Percentiles rank a stretch among this genome's conserved stretches.
These are phyloP conservation scores for Alternaria triticina DNA, from an alignment of 2,329 filamentous ascomycete genomes.

Conservation along the genomic window DNA sequence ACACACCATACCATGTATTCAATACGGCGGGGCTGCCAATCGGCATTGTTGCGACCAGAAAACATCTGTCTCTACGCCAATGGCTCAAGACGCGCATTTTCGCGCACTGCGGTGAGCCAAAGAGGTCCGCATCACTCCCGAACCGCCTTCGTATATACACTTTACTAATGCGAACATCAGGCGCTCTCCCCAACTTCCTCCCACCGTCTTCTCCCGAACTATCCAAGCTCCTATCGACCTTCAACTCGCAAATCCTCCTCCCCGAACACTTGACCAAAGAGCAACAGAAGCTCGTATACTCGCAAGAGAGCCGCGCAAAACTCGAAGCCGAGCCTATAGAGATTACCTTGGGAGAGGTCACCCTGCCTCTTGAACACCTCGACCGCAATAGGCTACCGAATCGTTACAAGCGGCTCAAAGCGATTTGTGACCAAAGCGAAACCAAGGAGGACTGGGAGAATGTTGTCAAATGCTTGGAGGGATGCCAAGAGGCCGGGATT, in stretches of 20 bases:
- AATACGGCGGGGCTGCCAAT: constrained; percentile 38
- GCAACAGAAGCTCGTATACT: constrained; percentile 53
- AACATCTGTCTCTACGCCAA: constrained; percentile 19
- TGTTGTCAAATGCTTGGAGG: constrained; percentile 40
- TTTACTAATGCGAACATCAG: constrained; percentile 22
- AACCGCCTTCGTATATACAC: not conserved
- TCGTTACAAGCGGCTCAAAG: constrained; percentile 15
- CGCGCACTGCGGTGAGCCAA: constrained; percentile 24
- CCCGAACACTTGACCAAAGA: constrained; percentile 51
- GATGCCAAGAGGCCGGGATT: constrained; percentile 36
- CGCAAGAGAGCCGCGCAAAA: constrained; percentile 47
- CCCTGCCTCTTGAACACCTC: constrained; percentile 43
- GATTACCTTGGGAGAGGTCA: constrained; percentile 50
- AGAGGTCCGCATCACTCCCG: constrained; percentile 28
- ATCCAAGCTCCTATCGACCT: constrained; percentile 46
- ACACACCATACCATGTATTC: constrained; percentile 36
- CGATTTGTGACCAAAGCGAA: constrained; percentile 27
- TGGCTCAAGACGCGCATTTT: constrained; percentile 40
- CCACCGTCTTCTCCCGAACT: constrained; percentile 51
- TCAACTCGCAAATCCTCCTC: constrained; percentile 55
- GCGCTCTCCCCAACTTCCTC: constrained; percentile 51
- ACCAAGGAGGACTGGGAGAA: constrained; percentile 46
- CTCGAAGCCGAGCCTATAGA: constrained; percentile 53
- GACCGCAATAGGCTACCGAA: constrained; percentile 28
- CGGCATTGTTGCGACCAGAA: constrained; percentile 25